Base-by-base conservation (phyloP, 2,329 filamentous ascomycete genomes). In the Graphiopsis chlorocephala region DNA sequence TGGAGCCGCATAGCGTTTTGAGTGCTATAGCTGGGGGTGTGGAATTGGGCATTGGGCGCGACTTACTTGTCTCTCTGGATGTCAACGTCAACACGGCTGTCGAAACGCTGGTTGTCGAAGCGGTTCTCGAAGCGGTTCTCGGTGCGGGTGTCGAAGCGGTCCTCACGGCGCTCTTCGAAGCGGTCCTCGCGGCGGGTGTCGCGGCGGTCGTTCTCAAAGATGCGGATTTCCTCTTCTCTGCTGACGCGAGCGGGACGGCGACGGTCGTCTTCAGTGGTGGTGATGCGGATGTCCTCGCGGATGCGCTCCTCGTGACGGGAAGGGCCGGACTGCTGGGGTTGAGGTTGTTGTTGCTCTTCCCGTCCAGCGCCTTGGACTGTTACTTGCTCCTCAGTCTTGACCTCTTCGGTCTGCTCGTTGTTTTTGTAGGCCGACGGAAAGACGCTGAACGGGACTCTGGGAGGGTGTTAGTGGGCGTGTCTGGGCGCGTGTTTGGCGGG, bases 341-440 rank as follows among this genome's bases (percentile, higher is more conserved):
- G 76, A 84, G 82, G 84, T 86, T 83, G 83, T 88, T 89, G 90
- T 90, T 92, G 86, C 91, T 68, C 88, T 92, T 96, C 93, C 93
- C 92, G 93, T 96, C 93, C 93, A 91, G 91, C 90, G 89, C 88
- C 88, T 84, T 80, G 83, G 84, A 85, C 84, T 83, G 88, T 89
- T 84, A 92, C 88, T 83, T 94, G 89, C 84, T 91, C 88, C 88
- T 97, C 92, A 88, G 94, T 89, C 88, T 93, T 88, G 78, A 88
- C 88, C 75, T 86, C 82, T 81, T 88, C 88, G 80, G 84, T 82
- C 79, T 86, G 82, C 72, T 75, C 84, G 83, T 85, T 84, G 86
- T 85, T 89, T 83, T 90, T 88, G 88, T 97, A 98, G 83, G 93
- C 92, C 83, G 93, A 97, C 86, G 94, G 94, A 89, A 98, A 97